Conservation (phyloP, 441 rosid species). For the Pelargonium fulgidum region DNA sequence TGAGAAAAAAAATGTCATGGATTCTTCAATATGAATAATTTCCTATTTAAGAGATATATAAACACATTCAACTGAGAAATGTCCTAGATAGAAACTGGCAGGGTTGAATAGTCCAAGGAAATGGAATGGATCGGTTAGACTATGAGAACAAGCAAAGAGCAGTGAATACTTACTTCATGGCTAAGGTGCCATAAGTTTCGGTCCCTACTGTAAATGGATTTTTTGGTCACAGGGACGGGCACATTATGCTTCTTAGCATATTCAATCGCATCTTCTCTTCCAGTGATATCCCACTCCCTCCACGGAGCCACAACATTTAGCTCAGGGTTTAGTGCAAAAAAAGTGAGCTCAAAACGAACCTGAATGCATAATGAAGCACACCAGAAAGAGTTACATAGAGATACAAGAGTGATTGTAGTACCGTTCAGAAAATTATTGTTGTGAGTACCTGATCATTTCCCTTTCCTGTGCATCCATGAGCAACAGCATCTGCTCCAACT, state of each 20-base stretch:
- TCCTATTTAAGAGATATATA: background rate
- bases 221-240: conserved; percentile 89
- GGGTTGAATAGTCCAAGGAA: background rate
- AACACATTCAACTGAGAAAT: background rate
- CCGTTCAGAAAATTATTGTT: background rate
- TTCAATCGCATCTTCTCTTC: conserved; percentile 93
- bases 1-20: too few species aligned
- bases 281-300: conserved; percentile 95
- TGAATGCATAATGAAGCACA: conserved; percentile 22
- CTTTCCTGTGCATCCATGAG: conserved; percentile 97
- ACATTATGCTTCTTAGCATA: conserved; percentile 89
- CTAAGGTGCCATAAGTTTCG: conserved; percentile 93
- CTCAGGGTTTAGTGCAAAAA: conserved; percentile 86
- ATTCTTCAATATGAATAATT: background rate
- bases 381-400: conserved; percentile 14
- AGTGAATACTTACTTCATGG: conserved; percentile 55
- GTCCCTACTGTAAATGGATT: conserved; percentile 92
- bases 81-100: background rate
- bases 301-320: conserved; percentile 90
- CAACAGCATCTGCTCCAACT: conserved; percentile 93
- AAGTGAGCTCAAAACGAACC: conserved; percentile 96
- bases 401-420: background rate
- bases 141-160: background rate
- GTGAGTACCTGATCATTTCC: conserved; percentile 88
- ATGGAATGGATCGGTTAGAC: background rate